phyloP scores from a whole-genome alignment of 345 rosid genomes.

The Eucalyptus tenuipes region DNA sequence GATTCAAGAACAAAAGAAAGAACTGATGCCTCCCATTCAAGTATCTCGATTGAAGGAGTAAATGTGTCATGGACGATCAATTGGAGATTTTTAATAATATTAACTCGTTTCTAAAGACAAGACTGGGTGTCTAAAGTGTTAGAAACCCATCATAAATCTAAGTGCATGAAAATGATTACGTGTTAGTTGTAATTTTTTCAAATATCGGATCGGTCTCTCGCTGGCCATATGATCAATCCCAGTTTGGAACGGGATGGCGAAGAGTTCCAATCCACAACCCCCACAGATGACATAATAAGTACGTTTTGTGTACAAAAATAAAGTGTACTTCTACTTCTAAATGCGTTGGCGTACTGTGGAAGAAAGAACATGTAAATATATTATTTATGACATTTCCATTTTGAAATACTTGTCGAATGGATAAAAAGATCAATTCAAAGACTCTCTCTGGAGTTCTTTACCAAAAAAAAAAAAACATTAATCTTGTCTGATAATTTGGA shows the following conservation, averaged over 20 bases:
- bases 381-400: background rate
- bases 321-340: background rate
- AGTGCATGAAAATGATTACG: background rate
- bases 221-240: background rate
- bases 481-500: background rate
- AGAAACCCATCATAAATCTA: background rate
- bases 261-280: background rate
- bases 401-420: background rate
- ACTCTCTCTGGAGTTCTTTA: background rate
- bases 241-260: background rate
- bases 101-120: background rate
- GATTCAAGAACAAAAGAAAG: no score
- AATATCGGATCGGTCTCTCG: background rate
- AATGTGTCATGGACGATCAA: background rate
- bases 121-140: background rate
- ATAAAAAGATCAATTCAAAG: background rate
- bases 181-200: background rate
- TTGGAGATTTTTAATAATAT: background rate
- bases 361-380: background rate
- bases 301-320: background rate
- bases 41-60: background rate
- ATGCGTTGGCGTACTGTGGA: background rate
- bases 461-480: no score
- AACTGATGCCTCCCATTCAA: no score
- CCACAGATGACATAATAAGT: background rate